phyloP scores from a whole-genome alignment of 495 filamentous ascomycete species.

The Aspergillus saccharolyticus region DNA sequence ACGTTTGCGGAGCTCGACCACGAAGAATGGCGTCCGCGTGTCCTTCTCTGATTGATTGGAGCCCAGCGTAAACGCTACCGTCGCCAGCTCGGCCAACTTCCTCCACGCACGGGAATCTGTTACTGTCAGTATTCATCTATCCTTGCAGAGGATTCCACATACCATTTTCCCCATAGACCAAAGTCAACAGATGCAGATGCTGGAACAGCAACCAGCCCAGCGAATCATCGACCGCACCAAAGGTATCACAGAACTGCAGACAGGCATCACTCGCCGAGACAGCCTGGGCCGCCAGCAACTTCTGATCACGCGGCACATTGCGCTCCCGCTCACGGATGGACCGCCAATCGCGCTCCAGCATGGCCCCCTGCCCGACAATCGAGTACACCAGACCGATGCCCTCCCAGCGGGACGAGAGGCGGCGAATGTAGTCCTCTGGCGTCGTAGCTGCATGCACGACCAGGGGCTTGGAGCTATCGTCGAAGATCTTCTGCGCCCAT shows the following conservation, averaged over 20 bases:
- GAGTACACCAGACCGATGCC: constrained; percentile 2
- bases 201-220: constrained; percentile 5
- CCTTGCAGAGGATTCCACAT: not conserved
- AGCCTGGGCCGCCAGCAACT: constrained; percentile 1
- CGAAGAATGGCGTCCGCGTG: constrained; percentile 37
- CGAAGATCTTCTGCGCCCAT: constrained; percentile 5
- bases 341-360: constrained; percentile 4
- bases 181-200: constrained; percentile 1
- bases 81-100: constrained; percentile 23
- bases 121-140: not conserved
- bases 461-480: constrained; percentile 3
- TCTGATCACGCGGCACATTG: not conserved
- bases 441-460: not conserved
- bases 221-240: not conserved
- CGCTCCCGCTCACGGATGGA: not conserved
- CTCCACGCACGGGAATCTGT: constrained; percentile 25
- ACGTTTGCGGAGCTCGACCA: constrained; percentile 40
- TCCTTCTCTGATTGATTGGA: constrained; percentile 41
- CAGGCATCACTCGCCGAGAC: constrained; percentile 1
- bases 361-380: constrained; percentile 3
- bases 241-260: constrained; percentile 4
- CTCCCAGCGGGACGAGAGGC: not conserved
- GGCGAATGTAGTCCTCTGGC: constrained; percentile 4
- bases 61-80: constrained; percentile 41
- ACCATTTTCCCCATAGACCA: constrained; percentile 6